phyloP scores from a whole-genome alignment of 768 basidiomycete species.

The Auriscalpium microsporum region DNA sequence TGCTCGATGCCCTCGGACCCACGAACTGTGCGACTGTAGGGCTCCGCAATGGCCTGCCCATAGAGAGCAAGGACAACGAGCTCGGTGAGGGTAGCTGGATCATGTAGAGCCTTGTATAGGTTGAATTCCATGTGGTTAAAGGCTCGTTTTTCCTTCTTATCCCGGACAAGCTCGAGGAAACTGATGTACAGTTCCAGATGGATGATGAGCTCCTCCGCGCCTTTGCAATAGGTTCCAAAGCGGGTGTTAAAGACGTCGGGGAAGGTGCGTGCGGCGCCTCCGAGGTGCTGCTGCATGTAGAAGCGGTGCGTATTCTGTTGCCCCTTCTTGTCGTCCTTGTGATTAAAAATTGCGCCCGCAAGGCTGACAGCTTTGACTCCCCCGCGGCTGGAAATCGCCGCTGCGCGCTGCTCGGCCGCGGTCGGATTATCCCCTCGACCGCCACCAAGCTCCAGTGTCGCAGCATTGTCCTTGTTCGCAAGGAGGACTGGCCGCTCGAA shows the following conservation, averaged over 20 bases:
- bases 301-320: neutral
- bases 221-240: slow-evolving; percentile 12
- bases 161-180: slow-evolving; percentile 16
- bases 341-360: neutral
- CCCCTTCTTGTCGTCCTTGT: neutral
- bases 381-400: neutral
- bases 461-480: slow-evolving; percentile 12
- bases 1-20: slow-evolving; percentile 1
- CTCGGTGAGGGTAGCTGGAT: slow-evolving; percentile 12
- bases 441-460: neutral
- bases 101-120: slow-evolving; percentile 15
- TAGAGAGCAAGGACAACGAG: slow-evolving; percentile 16
- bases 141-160: slow-evolving; percentile 14
- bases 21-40: slow-evolving; percentile 17
- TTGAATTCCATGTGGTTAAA: slow-evolving; percentile 24
- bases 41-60: slow-evolving; percentile 15
- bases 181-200: slow-evolving; percentile 5
- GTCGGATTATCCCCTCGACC: too few relatives aligned
- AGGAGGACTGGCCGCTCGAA: slow-evolving; percentile 1
- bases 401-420: neutral
- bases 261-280: slow-evolving; percentile 2
- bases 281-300: neutral
- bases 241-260: slow-evolving; percentile 20
- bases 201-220: slow-evolving; percentile 13
- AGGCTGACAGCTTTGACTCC: neutral